These are phyloP conservation scores for Dothideomycetes sp. DNA, from an alignment of 2,329 filamentous ascomycete species.

Conservation along the genomic window DNA sequence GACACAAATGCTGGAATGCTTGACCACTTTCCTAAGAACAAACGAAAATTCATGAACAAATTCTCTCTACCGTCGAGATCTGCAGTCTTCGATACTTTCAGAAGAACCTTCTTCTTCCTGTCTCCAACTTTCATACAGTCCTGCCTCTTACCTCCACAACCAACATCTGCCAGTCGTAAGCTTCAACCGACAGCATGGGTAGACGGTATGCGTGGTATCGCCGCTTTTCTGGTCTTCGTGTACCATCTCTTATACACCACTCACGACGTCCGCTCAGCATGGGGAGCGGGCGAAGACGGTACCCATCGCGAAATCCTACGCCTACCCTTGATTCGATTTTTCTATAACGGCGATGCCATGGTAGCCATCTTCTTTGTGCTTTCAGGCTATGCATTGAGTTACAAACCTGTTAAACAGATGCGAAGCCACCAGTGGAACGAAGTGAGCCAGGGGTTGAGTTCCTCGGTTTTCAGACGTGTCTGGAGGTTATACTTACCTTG, in stretches of 20 bases:
- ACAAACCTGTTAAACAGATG: constrained; percentile 23
- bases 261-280: constrained; percentile 12
- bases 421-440: too few species aligned
- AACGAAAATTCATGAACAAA: too few species aligned
- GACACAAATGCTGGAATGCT: too few species aligned
- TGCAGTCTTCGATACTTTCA: too few species aligned
- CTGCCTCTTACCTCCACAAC: too few species aligned
- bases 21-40: too few species aligned
- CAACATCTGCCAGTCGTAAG: too few species aligned
- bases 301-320: constrained; percentile 27
- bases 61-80: too few species aligned
- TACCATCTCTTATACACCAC: constrained; percentile 12
- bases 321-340: constrained; percentile 45
- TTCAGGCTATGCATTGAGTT: constrained; percentile 51
- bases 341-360: constrained; percentile 46
- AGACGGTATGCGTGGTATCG: constrained; percentile 18
- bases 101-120: too few species aligned
- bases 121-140: too few species aligned
- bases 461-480: constrained; percentile 17
- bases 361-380: constrained; percentile 55
- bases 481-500: constrained; percentile 18
- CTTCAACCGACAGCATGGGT: constrained; percentile 17
- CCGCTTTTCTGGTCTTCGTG: constrained; percentile 18
- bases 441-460: constrained; percentile 16
- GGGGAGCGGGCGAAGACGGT: constrained; percentile 8